phyloP scores from a whole-genome alignment of 2,329 filamentous ascomycete genomes.

The Exophiala spinifera region DNA sequence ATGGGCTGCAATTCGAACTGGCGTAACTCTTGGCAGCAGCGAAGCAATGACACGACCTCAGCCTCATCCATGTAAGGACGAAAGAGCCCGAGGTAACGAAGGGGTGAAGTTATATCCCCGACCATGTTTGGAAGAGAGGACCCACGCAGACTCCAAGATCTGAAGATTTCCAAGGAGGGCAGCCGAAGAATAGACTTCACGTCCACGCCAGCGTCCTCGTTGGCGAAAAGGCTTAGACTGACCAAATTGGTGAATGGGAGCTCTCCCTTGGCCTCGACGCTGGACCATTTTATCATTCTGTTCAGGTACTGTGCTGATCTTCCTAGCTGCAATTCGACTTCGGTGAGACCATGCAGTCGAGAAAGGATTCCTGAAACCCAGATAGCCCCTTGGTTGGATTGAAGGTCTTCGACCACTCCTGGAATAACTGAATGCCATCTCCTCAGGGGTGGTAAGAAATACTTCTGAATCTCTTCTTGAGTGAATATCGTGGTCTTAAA shows the following conservation, averaged over 20 bases:
- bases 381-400: background rate
- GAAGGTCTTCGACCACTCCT: background rate
- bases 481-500: background rate
- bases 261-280: background rate
- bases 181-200: background rate
- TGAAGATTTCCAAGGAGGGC: background rate
- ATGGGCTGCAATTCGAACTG: background rate
- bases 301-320: background rate
- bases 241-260: background rate
- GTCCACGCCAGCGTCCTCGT: background rate
- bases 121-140: background rate
- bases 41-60: background rate
- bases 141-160: background rate
- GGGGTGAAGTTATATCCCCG: background rate
- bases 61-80: background rate
- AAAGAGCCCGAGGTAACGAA: background rate
- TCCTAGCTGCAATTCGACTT: background rate
- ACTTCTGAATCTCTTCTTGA: background rate
- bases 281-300: background rate
- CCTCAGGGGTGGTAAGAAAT: background rate
- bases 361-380: background rate
- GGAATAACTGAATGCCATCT: background rate
- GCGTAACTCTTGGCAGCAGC: background rate
- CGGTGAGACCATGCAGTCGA: background rate
- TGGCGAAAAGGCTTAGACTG: background rate